Evolutionary conservation across 192 early-diverging fungal species (phyloP).

Genomic region (Backusella macrospora): DNA sequence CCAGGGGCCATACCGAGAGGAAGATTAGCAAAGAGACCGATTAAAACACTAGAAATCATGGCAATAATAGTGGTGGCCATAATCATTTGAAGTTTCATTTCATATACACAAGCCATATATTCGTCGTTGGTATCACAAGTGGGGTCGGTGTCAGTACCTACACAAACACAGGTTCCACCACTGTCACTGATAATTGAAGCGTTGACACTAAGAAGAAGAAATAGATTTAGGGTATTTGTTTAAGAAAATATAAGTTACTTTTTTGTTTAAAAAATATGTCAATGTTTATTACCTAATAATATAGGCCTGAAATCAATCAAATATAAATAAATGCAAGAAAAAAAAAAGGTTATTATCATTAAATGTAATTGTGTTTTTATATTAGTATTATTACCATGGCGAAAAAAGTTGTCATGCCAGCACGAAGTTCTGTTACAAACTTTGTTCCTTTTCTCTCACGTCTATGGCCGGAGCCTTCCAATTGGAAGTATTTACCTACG

Average conservation of each 20-base stretch:
- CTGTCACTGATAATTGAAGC: constrained; percentile 75
- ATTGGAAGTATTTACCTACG: constrained; percentile 64
- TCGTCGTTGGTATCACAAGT: constrained; percentile 58
- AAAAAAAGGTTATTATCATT: too few relatives aligned
- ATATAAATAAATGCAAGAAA: too few relatives aligned
- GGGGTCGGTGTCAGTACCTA: constrained; percentile 51
- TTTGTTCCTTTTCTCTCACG: constrained; percentile 61
- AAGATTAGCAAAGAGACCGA: constrained; percentile 73
- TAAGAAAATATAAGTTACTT: constrained; percentile 72
- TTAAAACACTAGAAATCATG: constrained; percentile 65
- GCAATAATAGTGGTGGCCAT: constrained; percentile 72
- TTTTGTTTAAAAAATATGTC: constrained; percentile 24
- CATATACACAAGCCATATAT: constrained; percentile 65
- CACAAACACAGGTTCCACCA: constrained; percentile 80
- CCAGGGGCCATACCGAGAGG: constrained; percentile 81
- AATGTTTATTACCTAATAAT: neutral
- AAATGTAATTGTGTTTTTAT: neutral
- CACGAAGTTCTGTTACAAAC: constrained; percentile 69
- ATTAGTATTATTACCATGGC: constrained; percentile 35
- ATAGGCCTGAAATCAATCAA: too few relatives aligned
- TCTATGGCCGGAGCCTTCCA: constrained; percentile 61
- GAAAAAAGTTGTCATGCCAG: constrained; percentile 60
- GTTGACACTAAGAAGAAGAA: constrained; percentile 47
- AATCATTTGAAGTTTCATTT: constrained; percentile 70
- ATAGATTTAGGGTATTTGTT: too few relatives aligned